phyloP scores from a whole-genome alignment of 1,284 basidiomycete species.

The Moniliophthora roreri region DNA sequence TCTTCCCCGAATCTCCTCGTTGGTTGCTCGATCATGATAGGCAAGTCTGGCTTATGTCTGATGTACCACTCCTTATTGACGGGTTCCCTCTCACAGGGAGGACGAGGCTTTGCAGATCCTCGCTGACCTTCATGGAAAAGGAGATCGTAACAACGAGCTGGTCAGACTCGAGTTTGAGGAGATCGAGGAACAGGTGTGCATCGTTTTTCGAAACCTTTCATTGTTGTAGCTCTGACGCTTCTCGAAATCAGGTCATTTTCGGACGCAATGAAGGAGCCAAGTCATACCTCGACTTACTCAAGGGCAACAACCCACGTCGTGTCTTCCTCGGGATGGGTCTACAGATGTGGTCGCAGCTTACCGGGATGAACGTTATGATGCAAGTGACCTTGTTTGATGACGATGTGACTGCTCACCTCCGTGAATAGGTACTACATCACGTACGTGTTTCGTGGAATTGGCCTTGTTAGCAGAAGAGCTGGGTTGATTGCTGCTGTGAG shows the following conservation, averaged over 20 bases:
- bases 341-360: constrained; percentile 68
- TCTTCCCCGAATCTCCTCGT: constrained; percentile 68
- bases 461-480: constrained; percentile 65
- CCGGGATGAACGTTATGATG: constrained; percentile 75
- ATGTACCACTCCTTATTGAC: too few species aligned
- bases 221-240: too few species aligned
- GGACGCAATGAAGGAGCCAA: constrained; percentile 74
- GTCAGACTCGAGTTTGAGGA: constrained; percentile 80
- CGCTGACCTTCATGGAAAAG: constrained; percentile 77
- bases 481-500: constrained; percentile 64
- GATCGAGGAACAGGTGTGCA: constrained; percentile 60
- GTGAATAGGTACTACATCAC: constrained; percentile 65
- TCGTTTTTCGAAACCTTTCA: too few species aligned
- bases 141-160: constrained; percentile 61
- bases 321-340: constrained; percentile 56
- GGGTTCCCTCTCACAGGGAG: constrained; percentile 28
- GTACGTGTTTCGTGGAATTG: constrained; percentile 77
- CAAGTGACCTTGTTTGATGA: constrained; percentile 24
- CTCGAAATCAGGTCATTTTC: constrained; percentile 35
- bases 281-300: constrained; percentile 68
- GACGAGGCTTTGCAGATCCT: constrained; percentile 76
- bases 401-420: neutral
- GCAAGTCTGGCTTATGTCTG: too few species aligned
- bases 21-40: constrained; percentile 67
- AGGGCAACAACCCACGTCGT: constrained; percentile 54